These are phyloP conservation scores for Linnemannia schmuckeri DNA, from an alignment of 192 early-diverging fungal species.

Conservation along the genomic window DNA sequence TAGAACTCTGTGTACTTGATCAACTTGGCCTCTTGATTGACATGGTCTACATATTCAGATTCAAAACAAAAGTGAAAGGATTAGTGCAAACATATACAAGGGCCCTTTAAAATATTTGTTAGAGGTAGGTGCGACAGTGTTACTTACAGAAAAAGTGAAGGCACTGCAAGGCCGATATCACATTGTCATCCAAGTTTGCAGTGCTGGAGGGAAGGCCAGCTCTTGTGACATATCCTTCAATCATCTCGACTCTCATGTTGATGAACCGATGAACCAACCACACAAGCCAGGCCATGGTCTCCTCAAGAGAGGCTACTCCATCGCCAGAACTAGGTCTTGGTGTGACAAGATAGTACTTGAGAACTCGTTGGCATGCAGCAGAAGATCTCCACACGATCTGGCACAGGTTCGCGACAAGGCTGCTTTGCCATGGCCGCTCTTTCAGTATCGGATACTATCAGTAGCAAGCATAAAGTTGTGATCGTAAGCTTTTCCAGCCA, in stretches of 20 bases:
- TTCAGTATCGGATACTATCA: constrained; percentile 50
- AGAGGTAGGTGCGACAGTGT: not conserved
- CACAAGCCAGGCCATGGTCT: constrained; percentile 48
- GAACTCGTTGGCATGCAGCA: constrained; percentile 38
- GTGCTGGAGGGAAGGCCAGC: constrained; percentile 39
- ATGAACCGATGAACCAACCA: constrained; percentile 53
- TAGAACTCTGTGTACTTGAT: constrained; percentile 77
- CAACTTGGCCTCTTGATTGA: constrained; percentile 70
- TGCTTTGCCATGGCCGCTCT: constrained; percentile 48
- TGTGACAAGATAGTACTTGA: constrained; percentile 49
- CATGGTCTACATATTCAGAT: constrained; percentile 61
- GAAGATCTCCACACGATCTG: constrained; percentile 49
- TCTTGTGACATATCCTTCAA: constrained; percentile 26
- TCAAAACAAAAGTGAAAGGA: constrained; percentile 23
- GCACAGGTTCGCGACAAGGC: constrained; percentile 43
- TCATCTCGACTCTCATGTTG: constrained; percentile 38
- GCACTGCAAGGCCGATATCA: constrained; percentile 42
- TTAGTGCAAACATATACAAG: not conserved
- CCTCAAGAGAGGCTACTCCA: constrained; percentile 44
- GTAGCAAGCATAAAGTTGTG: not conserved
- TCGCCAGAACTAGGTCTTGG: constrained; percentile 30
- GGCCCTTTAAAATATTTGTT: not conserved
- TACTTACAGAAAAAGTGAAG: constrained; percentile 50
- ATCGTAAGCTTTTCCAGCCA: not conserved
- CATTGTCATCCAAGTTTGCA: constrained; percentile 42